These are phyloP conservation scores for Phytophthora aleatoria DNA, from an alignment of 352 stramenopile species.

Conservation along the genomic window DNA sequence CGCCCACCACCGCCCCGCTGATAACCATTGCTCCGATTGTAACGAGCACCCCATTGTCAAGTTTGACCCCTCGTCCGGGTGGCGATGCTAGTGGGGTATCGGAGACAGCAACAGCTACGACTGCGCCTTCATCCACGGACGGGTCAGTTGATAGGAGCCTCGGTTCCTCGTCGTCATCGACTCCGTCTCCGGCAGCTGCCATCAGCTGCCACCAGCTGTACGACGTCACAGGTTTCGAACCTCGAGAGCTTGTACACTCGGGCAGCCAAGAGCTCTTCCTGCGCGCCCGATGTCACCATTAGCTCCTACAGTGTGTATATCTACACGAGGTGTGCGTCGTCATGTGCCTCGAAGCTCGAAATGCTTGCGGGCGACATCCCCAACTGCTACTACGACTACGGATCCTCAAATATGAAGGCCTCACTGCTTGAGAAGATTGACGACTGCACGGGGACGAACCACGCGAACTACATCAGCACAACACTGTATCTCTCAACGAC, in stretches of 20 bases:
- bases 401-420: constrained; percentile 36
- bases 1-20: constrained; percentile 1
- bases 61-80: constrained; percentile 5
- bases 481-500: constrained; percentile 11
- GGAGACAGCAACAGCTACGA: background rate
- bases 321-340: constrained; percentile 33
- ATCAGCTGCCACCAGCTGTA: constrained; percentile 21
- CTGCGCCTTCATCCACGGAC: constrained; percentile 9
- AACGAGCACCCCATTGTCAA: constrained; percentile 8
- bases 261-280: constrained; percentile 24
- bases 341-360: constrained; percentile 23
- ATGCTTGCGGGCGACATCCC: constrained; percentile 28
- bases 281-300: constrained; percentile 20
- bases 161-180: constrained; percentile 1
- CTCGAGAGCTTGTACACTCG: constrained; percentile 20
- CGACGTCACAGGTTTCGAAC: constrained; percentile 17
- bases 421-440: constrained; percentile 12
- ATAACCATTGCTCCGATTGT: constrained; percentile 15
- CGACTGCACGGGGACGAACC: background rate
- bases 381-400: constrained; percentile 42
- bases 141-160: background rate
- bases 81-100: constrained; percentile 1
- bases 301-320: constrained; percentile 33
- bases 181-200: constrained; percentile 5
- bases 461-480: constrained; percentile 18